A percentile compares a stretch with the other conserved stretches of the same genome.
Conservation (phyloP, 345 rosid genomes). For the Arabis alpina region DNA sequence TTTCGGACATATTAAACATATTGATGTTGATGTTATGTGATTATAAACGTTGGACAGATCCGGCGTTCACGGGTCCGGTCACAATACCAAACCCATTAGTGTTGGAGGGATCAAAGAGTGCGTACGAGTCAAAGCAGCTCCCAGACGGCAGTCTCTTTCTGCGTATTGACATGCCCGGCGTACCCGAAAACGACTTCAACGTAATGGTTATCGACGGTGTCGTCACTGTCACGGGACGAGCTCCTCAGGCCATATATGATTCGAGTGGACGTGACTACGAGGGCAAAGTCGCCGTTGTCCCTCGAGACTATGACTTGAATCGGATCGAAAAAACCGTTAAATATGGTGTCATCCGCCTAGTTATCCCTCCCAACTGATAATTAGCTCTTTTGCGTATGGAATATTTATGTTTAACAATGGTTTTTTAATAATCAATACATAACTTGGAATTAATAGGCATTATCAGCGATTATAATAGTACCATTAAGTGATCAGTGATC, state of each 20-base stretch:
- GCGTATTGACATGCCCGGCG: conserved; percentile 43
- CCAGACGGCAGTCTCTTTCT: conserved; percentile 33
- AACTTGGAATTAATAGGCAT: no score
- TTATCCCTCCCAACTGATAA: conserved; percentile 10
- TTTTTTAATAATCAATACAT: no score
- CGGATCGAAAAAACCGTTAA: conserved; percentile 19
- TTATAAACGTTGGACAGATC: conserved; percentile 25
- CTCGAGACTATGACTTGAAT: neutral
- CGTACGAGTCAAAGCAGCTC: conserved; percentile 34
- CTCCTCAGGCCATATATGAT: conserved; percentile 13
- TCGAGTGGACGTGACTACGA: conserved; percentile 24
- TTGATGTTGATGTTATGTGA: neutral
- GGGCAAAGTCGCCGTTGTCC: conserved; percentile 27
- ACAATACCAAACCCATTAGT: conserved; percentile 26
- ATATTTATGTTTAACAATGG: no score
- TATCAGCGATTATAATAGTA: no score
- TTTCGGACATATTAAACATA: no score
- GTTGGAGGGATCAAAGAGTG: conserved; percentile 26
- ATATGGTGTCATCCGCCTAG: conserved; percentile 37
- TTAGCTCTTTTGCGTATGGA: no score
- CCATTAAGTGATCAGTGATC: no score
- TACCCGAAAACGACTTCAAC: neutral
- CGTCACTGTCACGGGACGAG: conserved; percentile 23
- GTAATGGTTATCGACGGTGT: neutral
- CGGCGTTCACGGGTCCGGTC: conserved; percentile 26